Evolutionary conservation across 371 early-diverging fungal species (phyloP), one percentile per base, ranked within the genome.

Genomic region (Mortierella sp.): DNA sequence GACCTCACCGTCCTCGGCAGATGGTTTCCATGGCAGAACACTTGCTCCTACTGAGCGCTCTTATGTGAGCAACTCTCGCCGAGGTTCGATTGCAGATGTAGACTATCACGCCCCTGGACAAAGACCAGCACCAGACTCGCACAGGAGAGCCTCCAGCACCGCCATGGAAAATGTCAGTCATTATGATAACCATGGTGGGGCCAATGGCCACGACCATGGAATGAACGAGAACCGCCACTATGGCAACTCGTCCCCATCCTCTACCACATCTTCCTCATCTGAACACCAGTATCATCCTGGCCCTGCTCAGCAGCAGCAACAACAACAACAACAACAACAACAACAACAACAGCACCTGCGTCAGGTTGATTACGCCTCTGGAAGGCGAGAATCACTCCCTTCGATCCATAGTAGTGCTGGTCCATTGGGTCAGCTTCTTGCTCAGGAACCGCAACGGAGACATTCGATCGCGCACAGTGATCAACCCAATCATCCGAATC

Each of bases 401-500:
- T 68, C 65, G 50, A 71, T 66, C 50, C 64, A 71, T 61, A 62
- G 67, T 54, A 54, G 66, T 37, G 53, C 65, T 45, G 71, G 78
- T 19, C 63, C 71, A 39, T 12, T 60, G 56, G 48, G 73, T 40
- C 63, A 72, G 80, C 84, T 67, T 55, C 80, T 62, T 80, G 68
- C 76, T 12, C 76, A 74, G 46, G 76, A 74, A 31, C 69, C 82
- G 21, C 85, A 85, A 54, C 54, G 88, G 28, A 79, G 88, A 14
- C 88, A 88, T 45, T 88, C 88, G 0, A 88, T 88, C 54, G 85
- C 86, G 2, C 80, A 81, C 9, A 79, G 82, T 16, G 84, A 84
- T n/a, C n/a, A n/a, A n/a, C n/a, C n/a, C n/a, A n/a, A n/a, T n/a
- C n/a, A n/a, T n/a, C n/a, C n/a, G n/a, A n/a, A n/a, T n/a, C n/a